Base-by-base conservation (phyloP, 2,329 filamentous ascomycete genomes). In the Fusarium sp. region DNA sequence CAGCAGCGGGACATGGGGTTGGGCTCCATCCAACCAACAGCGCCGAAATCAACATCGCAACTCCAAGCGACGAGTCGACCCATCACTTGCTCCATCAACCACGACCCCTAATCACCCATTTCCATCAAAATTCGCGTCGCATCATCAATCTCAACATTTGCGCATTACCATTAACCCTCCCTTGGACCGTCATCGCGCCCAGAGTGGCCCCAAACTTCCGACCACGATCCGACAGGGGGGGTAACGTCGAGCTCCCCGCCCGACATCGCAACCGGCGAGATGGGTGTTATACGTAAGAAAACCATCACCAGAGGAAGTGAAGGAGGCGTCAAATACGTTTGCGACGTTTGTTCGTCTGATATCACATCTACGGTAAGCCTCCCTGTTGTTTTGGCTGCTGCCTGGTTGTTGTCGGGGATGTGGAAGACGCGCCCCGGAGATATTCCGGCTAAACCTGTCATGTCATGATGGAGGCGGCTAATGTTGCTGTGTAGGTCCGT, bases 221-320 rank as follows among this genome's bases (percentile, higher is more conserved):
- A 62, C 65, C 64, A 61, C 74, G 57, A 75, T 55, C 62, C 57
- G 70, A 73, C 66, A 71, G 74, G 75, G 76, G 75, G 77, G 74
- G 72, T 73, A 75, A 76, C 66, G 66, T 75, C 70, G 60, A 70
- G 64, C 70, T 74, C 78, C 78, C 75, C 73, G 68, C 74, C 75
- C 67, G 69, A 65, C 72, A 70, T 66, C 74, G 67, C 73, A 76
- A 67, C 57, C 64, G 78, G 69, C 77, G 73, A 77, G 58, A 98
- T 98, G 96, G 95, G 95, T 77, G 93, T 98, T 79, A 98, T 98
- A 82, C 93, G 95, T 81, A 98, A 98, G 88, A 98, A 98, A 86
- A 96, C 94, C 69, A 93, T 93, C 75, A 92, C 92, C 64, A 89
- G 94, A 80, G 94, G 94, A 72, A 94, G 93, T 60, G 94, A 98